Evolutionary conservation across 805 yeast species (phyloP).

Genomic region (Cyberlindnera samutprakarnensis): DNA sequence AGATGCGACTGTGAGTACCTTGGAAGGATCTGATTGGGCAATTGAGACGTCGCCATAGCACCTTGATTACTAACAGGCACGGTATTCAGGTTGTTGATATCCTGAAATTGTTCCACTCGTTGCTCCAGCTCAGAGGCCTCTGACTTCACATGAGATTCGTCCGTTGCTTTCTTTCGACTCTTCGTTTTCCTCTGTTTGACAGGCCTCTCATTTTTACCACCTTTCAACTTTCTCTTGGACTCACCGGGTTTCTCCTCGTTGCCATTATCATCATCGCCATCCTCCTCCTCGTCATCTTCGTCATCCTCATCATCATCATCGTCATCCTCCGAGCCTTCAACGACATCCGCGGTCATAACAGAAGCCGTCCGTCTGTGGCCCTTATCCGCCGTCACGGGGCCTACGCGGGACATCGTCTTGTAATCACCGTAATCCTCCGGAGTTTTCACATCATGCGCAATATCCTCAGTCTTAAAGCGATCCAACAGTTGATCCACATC

Average conservation of each 20-base stretch:
- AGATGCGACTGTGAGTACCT: no score
- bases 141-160: no score
- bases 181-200: slow-evolving; percentile 1
- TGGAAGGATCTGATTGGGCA: no score
- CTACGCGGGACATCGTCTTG: slow-evolving; percentile 20
- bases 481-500: slow-evolving; percentile 45
- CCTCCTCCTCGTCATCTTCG: slow-evolving; percentile 12
- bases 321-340: slow-evolving; percentile 7
- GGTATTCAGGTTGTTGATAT: no score
- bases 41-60: no score
- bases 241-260: slow-evolving; percentile 1
- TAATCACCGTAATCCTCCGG: slow-evolving; percentile 65
- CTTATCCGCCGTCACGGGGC: no score
- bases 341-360: slow-evolving; percentile 1
- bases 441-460: slow-evolving; percentile 49
- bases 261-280: slow-evolving; percentile 5
- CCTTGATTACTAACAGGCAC: no score
- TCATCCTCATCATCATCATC: slow-evolving; percentile 15
- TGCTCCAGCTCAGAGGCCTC: no score
- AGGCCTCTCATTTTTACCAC: no score
- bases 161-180: no score
- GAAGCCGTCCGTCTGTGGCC: neutral
- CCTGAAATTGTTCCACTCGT: no score
- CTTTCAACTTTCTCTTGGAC: neutral
- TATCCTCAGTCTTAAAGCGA: slow-evolving; percentile 26